Evolutionary conservation across 2,329 filamentous ascomycete species (phyloP), one percentile per base, ranked within the genome.

Genomic region (Fusarium brevicatenulatum): DNA sequence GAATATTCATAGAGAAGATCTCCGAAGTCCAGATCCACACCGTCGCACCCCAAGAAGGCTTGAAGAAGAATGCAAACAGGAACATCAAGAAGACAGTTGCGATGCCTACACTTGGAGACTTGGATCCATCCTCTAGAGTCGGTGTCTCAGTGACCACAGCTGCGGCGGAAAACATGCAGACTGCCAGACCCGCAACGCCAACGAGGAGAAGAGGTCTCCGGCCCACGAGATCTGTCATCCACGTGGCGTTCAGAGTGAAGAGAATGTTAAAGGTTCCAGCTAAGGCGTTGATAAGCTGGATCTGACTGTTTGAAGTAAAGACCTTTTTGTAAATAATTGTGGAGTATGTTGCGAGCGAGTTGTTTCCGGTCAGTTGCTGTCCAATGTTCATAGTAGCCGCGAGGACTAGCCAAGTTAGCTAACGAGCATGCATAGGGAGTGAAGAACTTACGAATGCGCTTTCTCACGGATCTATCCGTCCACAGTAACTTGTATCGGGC

Each of bases 171-270:
- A 93, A 80, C 90, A 93, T 93, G 81, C 90, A 92, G 6, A 88
- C 54, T 10, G 86, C 89, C 90, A 93, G 92, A 28, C 91, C 91
- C 47, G 90, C 81, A 42, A 87, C 91, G 70, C 91, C 91, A 34
- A 90, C 84, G 59, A 93, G 90, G 73, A 93, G 86, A 61, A 93
- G 83, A 83, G 91, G 90, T 72, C 91, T 90, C 59, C 91, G 87
- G 28, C 91, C 91, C 71, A 91, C 92, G 39, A 91, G 86, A 77
- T 93, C 91, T 21, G 91, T 89, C 4, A 90, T 92, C 91, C 91
- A 93, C 32, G 90, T 87, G n/a, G 91, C 91, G 72, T 92, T 93
- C 36, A 93, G 84, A 0, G 91, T 93, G 80, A 93, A 93, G 25
- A 93, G 68, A 68, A 93, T 93, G 57, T 90, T 90, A 63, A 90